phyloP scores from a whole-genome alignment of 2,329 filamentous ascomycete genomes.

The Cladobotryum mycophilum region DNA sequence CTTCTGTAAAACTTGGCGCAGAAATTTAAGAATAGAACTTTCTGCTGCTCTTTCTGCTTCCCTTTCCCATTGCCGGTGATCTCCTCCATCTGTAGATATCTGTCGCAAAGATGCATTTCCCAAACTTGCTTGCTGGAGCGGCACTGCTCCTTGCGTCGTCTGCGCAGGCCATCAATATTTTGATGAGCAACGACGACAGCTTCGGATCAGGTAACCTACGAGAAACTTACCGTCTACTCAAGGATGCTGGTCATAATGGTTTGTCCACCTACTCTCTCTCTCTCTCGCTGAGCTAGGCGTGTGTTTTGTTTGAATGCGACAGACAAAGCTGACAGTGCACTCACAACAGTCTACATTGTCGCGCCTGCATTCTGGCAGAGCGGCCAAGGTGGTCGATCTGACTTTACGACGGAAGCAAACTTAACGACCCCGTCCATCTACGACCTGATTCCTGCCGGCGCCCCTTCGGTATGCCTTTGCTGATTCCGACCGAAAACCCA shows the following conservation, averaged over 20 bases:
- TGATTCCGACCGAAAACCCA: background rate
- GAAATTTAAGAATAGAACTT: too few species aligned
- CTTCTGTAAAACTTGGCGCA: too few species aligned
- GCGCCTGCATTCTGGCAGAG: constrained; percentile 25
- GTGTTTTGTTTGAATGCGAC: background rate
- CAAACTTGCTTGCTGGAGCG: constrained; percentile 14
- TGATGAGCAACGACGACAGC: constrained; percentile 26
- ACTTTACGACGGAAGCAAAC: constrained; percentile 23
- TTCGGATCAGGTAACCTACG: constrained; percentile 25
- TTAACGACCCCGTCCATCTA: constrained; percentile 22
- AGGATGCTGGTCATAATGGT: constrained; percentile 24
- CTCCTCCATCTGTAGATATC: too few species aligned
- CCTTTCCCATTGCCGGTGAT: too few species aligned
- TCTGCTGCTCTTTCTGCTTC: too few species aligned
- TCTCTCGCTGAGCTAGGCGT: background rate
- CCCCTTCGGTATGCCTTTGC: constrained; percentile 19
- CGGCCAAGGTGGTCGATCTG: constrained; percentile 23
- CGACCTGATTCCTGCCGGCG: constrained; percentile 23
- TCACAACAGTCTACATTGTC: constrained; percentile 23
- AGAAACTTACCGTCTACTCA: constrained; percentile 24
- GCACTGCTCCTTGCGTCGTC: constrained; percentile 15
- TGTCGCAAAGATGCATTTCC: constrained; percentile 16
- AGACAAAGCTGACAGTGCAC: background rate
- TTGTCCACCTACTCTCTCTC: background rate
- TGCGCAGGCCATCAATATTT: constrained; percentile 22